phyloP scores from a whole-genome alignment of 768 basidiomycete genomes.

The Trametes punicea region DNA sequence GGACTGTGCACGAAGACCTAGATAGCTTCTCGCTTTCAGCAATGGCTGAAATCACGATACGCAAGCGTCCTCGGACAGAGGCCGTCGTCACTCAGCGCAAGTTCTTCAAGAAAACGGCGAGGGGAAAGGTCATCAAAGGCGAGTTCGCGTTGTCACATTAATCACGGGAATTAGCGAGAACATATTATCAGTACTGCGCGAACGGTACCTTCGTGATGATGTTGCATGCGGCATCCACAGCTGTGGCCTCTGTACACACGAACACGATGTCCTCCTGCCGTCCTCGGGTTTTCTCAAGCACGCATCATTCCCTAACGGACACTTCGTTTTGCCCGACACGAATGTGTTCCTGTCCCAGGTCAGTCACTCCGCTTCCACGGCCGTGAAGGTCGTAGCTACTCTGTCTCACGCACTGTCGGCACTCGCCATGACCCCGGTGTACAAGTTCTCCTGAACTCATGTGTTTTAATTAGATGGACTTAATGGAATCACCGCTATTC shows the following conservation, averaged over 20 bases:
- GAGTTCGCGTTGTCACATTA: constrained; percentile 18
- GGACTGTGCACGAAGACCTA: too few relatives aligned
- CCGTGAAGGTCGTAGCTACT: not conserved
- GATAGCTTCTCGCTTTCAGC: too few relatives aligned
- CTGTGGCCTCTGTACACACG: constrained; percentile 59
- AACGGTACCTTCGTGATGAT: constrained; percentile 91
- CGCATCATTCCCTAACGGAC: constrained; percentile 56
- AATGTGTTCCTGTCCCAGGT: constrained; percentile 94
- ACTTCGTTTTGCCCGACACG: constrained; percentile 89
- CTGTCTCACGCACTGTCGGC: not conserved
- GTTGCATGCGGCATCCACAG: constrained; percentile 79
- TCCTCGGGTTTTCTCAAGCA: constrained; percentile 55
- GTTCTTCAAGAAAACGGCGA: constrained; percentile 94
- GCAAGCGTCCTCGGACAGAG: constrained; percentile 68
- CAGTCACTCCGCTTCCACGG: constrained; percentile 15
- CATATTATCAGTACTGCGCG: constrained; percentile 61
- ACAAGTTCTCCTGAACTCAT: constrained; percentile 1
- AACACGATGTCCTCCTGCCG: constrained; percentile 50
- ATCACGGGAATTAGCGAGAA: not conserved
- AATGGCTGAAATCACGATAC: constrained; percentile 67
- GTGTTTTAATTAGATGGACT: constrained; percentile 71
- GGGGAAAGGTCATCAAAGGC: constrained; percentile 95
- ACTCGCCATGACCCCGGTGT: not conserved
- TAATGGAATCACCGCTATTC: constrained; percentile 77
- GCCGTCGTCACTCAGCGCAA: constrained; percentile 79